Evolutionary conservation across 441 rosid species (phyloP).

Genomic region (Brassica hybrid): DNA sequence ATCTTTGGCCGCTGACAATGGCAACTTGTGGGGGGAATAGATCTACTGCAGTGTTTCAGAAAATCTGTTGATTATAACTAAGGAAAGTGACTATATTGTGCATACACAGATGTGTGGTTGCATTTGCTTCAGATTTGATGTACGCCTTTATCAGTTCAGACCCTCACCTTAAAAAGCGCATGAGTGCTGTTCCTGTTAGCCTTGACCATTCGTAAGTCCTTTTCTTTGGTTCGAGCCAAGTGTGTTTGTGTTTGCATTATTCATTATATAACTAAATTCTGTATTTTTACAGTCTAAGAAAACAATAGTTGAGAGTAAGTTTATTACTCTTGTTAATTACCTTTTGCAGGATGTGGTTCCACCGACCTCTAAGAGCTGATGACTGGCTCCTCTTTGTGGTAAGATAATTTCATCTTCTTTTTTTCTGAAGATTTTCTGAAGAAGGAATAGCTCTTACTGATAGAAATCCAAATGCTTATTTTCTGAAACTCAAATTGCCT

Average conservation of each 20-base stretch:
- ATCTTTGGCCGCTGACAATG: too few species aligned
- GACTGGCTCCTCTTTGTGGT: constrained; percentile 89
- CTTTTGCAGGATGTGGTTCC: constrained; percentile 85
- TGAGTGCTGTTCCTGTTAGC: constrained; percentile 66
- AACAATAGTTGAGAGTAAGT: too few species aligned
- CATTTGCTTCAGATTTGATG: constrained; percentile 83
- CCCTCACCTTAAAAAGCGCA: constrained; percentile 74
- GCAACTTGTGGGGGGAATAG: too few species aligned
- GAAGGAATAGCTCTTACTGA: neutral
- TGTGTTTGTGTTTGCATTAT: too few species aligned
- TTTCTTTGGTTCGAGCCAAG: too few species aligned
- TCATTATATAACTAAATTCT: too few species aligned
- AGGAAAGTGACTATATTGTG: constrained; percentile 2
- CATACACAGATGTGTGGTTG: constrained; percentile 79
- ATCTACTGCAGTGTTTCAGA: neutral
- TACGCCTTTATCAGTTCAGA: constrained; percentile 72
- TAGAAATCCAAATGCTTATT: constrained; percentile 9
- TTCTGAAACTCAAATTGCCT: constrained; percentile 3
- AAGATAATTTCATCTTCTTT: constrained; percentile 25
- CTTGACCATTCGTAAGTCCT: constrained; percentile 88
- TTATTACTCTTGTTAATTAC: neutral
- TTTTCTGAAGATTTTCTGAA: neutral
- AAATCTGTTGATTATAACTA: constrained; percentile 4
- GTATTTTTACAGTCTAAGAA: too few species aligned
- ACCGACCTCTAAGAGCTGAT: constrained; percentile 79